Evolutionary conservation across 179 eudicot species (phyloP), one percentile per base, ranked within the genome.

Genomic region (Silene noctiflora): DNA sequence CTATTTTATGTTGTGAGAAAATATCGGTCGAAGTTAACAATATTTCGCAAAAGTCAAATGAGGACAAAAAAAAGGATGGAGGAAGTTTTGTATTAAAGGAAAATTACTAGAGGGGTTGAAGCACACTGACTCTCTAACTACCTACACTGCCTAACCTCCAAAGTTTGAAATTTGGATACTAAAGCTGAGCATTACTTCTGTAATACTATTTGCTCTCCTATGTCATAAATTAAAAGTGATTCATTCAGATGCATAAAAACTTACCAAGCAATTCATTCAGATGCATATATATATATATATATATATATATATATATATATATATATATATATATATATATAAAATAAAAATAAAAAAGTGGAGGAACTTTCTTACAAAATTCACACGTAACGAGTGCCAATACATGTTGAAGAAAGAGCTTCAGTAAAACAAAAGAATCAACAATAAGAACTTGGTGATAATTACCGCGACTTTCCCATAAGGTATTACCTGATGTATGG

Each of bases 401-500:
- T 11, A 61, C 33, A 22, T 55, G 2, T n/a, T 2, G 39, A 31
- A 71, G 58, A 72, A 14, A 55, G 58, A 17, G 46, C 73, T 35
- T 39, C 63, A 17, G 14, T 56, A 62, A 55, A 73, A 66, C 59
- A 53, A 53, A 78, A 31, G 3, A 6, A 17, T 44, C 7, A 42
- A 55, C 16, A 42, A 74, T 13, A 29, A 3, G 33, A 46, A 31
- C 20, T 25, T 9, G 12, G 29, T 35, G 71, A 67, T 46, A 39
- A 67, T 44, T 42, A 70, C 51, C 6, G 58, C 51, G 77, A 58
- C 44, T 69, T 48, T 60, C 10, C 64, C 10, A 58, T 67, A 22
- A 58, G 66, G 74, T 56, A 70, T 73, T 77, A 89, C 98, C 95
- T 86, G 94, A 78, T 93, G 98, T 83, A 93, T 85, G 64, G 98